Conservation (phyloP, 805 yeast species). For the Wickerhamomyces silvicola region DNA sequence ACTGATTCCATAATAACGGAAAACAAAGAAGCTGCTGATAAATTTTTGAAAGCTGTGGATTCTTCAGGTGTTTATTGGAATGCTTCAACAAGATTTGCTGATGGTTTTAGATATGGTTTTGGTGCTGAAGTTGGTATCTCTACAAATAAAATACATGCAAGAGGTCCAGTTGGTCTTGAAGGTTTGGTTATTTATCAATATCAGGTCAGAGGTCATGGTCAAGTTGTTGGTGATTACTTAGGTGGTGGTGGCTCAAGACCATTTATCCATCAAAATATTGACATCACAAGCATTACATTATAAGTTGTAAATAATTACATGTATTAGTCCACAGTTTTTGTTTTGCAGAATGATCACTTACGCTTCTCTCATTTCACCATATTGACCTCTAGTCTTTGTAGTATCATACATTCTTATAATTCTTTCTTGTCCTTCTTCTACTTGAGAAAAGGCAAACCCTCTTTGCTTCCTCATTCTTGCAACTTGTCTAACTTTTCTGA, state of each 20-base stretch:
- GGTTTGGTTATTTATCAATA: constrained; percentile 96
- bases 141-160: constrained; percentile 93
- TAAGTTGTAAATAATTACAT: constrained; percentile 7
- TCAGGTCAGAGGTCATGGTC: constrained; percentile 88
- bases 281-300: constrained; percentile 26
- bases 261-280: constrained; percentile 67
- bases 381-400: constrained; percentile 72
- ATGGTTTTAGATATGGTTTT: constrained; percentile 96
- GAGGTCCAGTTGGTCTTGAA: constrained; percentile 98
- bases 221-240: constrained; percentile 81
- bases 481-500: constrained; percentile 94
- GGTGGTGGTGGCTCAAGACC: constrained; percentile 87
- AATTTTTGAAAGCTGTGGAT: constrained; percentile 78
- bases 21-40: constrained; percentile 60
- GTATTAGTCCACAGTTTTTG: not conserved
- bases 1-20: constrained; percentile 90
- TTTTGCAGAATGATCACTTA: no score
- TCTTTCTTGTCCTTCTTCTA: constrained; percentile 89
- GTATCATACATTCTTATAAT: constrained; percentile 93
- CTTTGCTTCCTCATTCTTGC: constrained; percentile 97
- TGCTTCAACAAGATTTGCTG: constrained; percentile 95
- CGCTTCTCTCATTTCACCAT: constrained; percentile 53
- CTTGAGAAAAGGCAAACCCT: constrained; percentile 97
- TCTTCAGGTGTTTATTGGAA: constrained; percentile 98
- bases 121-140: constrained; percentile 98